Base-by-base conservation (phyloP, 73 alveolate genomes). In the Paramecium pentaurelia region DNA sequence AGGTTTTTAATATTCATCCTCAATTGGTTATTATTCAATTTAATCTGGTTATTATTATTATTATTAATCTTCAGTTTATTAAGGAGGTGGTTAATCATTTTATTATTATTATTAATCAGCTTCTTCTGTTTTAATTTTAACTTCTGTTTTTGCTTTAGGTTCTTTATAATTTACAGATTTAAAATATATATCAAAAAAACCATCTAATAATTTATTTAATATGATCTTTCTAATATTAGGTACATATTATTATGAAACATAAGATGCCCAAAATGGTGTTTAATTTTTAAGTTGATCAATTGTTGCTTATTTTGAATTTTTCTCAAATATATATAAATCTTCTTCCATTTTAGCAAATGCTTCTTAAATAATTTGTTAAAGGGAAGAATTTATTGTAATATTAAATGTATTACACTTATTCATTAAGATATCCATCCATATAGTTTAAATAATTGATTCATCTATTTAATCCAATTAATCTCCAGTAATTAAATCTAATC, bases 1-100 rank as follows among this genome's bases (percentile, higher is more conserved):
- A 44, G 91, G 91, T 80, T 80, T 80, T 27, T 45, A n/a, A 47
- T 80, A 80, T 49, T 80, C 91, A 22, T 80, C 91, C 30, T 80
- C 47, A 2, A 27, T n/a, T 12, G 87, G 87, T 38, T 73, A n/a
- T 34, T 73, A 34, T 73, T 73, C 40, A 30, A 30, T 11, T 73
- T 73, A 34, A 4, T 75, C 58, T 14, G 30, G 5, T 32, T 20
- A 60, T 18, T 60, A 64, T 42, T 80, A 34, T 80, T 34, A 44
- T 20, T 80, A 37, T 14, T 32, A 9, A 12, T 73, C 87, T 73
- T 73, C 60, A 16, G 87, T 2, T 27, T 64, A 64, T 64, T 28
- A 64, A 14, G 42, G 84, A 28, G 84, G 84, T 28, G 84, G 28
- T 10, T 28, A 34, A 6, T 64, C 42, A 64, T 28, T 34, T 64